Conservation (phyloP, 768 basidiomycete genomes). For the Tylopilus plumbeoviolaceoides region DNA sequence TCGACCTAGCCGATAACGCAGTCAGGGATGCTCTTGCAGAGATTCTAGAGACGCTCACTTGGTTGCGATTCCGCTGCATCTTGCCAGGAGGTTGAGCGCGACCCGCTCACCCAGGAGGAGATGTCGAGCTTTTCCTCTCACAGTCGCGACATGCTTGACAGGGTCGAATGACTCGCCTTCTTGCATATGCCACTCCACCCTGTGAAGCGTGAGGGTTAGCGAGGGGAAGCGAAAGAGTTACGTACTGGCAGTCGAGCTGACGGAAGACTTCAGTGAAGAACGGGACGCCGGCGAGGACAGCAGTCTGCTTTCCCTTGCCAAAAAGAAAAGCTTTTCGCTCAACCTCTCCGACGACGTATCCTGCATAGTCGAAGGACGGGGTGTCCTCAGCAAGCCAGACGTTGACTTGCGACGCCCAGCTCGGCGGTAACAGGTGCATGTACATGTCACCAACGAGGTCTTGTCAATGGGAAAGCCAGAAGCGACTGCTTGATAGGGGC, state of each 20-base stretch:
- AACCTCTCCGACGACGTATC: constrained; percentile 92
- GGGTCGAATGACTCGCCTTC: constrained; percentile 85
- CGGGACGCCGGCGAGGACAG: constrained; percentile 89
- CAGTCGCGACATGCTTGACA: constrained; percentile 83
- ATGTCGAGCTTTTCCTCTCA: constrained; percentile 82
- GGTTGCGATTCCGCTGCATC: constrained; percentile 96
- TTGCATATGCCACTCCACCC: constrained; percentile 89
- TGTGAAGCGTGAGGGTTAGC: constrained; percentile 28
- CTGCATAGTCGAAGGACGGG: constrained; percentile 95
- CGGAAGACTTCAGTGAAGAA: constrained; percentile 93
- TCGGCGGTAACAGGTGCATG: constrained; percentile 84
- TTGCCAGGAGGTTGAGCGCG: constrained; percentile 87
- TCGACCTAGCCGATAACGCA: constrained; percentile 55
- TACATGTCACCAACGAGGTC: constrained; percentile 19
- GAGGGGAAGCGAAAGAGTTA: constrained; percentile 12
- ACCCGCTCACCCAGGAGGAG: constrained; percentile 90
- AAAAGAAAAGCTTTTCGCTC: constrained; percentile 81
- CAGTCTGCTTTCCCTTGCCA: constrained; percentile 78
- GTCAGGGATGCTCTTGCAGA: not conserved
- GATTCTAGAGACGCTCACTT: constrained; percentile 49
- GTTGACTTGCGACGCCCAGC: constrained; percentile 80
- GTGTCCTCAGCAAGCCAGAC: constrained; percentile 91
- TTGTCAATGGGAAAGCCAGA: no score
- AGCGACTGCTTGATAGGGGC: no score
- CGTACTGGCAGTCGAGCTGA: constrained; percentile 88